Base-by-base conservation (phyloP, 768 basidiomycete species). In the Leucosporidium scottii region DNA sequence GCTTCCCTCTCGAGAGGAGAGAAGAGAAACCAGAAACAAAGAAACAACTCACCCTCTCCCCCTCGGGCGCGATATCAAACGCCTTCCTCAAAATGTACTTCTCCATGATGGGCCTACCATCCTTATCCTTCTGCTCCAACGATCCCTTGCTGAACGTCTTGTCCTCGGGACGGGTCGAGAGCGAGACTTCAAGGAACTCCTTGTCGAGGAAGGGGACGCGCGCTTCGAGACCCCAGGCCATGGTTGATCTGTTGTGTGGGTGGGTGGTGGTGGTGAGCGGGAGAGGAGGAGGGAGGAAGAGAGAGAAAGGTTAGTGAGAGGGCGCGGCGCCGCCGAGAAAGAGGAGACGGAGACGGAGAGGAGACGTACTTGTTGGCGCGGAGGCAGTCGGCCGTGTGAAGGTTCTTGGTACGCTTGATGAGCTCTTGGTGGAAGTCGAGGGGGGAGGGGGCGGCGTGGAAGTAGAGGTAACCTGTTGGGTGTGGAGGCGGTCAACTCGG, bases 171-270 rank as follows among this genome's bases (percentile, higher is more conserved):
- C 93, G 87, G 73, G 93, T 80, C 80, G 87, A 88, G 91, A 99
- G 91, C 2, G 93, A 84, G 27, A 89, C 89, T 63, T 98, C 92
- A 61, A 99, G 82, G 85, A 99, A 99, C 21, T 85, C 81, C 81
- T 93, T 94, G 83, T 99, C 96, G 64, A 99, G 85, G 86, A 99
- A 99, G 18, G 96, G 96, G 8, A 99, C 96, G 58, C 96, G 91
- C 3, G 93, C 93, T 78, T 99, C 96, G 57, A 99, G 85, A 70
- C 96, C 96, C 93, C 94, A 99, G 1, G 96, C 96, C 96, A 99
- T 98, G 12, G 96, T 98, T 31, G 93, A 96, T 76, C 90, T 90
- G 69, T 58, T 6, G 15, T 10, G 1, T 25, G 34, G 57, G 5
- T 2, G 15, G 12, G n/a, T 6, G 3, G 10, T 59, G 53, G 15